Evolutionary conservation across 495 filamentous ascomycete genomes (phyloP).

Genomic region (Amorphotheca resinae): DNA sequence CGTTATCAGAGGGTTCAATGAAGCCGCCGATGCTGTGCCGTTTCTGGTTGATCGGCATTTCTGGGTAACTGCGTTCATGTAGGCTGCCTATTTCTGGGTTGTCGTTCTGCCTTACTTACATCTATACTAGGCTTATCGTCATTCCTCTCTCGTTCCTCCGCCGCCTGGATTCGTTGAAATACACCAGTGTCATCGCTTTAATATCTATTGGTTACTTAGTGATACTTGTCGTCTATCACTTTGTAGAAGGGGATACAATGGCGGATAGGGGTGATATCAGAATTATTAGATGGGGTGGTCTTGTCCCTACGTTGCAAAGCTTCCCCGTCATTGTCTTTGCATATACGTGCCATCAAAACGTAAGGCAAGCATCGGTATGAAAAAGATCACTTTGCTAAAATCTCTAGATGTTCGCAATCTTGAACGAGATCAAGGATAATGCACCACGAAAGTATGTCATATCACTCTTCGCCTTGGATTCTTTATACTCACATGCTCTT

Average conservation of each 20-base stretch:
- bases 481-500: neutral
- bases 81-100: constrained; percentile 19
- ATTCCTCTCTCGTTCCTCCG: constrained; percentile 89
- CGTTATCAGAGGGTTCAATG: constrained; percentile 65
- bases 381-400: constrained; percentile 1
- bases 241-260: constrained; percentile 62
- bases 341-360: constrained; percentile 97
- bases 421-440: constrained; percentile 87
- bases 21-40: constrained; percentile 40
- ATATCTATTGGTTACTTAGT: constrained; percentile 90
- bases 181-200: constrained; percentile 85
- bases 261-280: constrained; percentile 60
- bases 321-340: constrained; percentile 95
- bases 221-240: constrained; percentile 83
- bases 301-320: constrained; percentile 65
- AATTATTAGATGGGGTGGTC: constrained; percentile 62
- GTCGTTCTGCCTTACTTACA: constrained; percentile 5
- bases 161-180: constrained; percentile 87
- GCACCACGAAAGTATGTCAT: constrained; percentile 31
- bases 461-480: neutral
- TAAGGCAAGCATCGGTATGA: constrained; percentile 26
- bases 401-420: constrained; percentile 87
- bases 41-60: constrained; percentile 84
- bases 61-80: constrained; percentile 98
- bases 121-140: constrained; percentile 58